A percentile compares a stretch with the other conserved stretches of the same genome.
These are phyloP conservation scores for Penicillium manginii DNA, from an alignment of 495 filamentous ascomycete species.

Conservation along the genomic window DNA sequence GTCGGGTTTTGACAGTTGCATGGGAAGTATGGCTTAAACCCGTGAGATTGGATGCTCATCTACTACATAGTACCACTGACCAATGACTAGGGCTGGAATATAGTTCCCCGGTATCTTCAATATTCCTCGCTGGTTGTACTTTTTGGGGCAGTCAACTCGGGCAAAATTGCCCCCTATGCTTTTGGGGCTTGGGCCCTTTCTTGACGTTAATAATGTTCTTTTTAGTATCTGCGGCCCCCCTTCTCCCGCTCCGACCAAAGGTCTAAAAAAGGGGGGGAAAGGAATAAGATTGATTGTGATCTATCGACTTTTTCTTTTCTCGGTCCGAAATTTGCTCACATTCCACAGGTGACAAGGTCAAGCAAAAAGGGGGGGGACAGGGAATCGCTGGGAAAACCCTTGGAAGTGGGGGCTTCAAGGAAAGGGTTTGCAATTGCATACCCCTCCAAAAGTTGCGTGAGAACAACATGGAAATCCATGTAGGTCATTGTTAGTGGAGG, in stretches of 20 bases:
- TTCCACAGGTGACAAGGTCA: constrained; percentile 1
- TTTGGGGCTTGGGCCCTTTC: not conserved
- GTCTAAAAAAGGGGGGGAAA: not conserved
- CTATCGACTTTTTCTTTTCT: not conserved
- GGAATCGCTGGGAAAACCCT: not conserved
- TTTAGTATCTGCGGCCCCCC: not conserved
- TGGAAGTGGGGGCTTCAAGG: not conserved
- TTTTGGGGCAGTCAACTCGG: not conserved
- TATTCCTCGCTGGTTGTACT: not conserved
- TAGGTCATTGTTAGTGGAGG: constrained; percentile 2
- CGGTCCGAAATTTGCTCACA: not conserved
- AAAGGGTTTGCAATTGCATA: not conserved
- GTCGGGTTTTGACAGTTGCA: constrained; percentile 38
- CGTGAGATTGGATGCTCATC: not conserved
- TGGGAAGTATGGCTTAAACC: constrained; percentile 13
- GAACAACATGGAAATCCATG: not conserved
- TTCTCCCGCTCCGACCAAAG: not conserved
- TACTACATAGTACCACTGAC: too few species aligned
- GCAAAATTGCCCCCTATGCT: not conserved
- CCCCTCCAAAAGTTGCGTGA: not conserved
- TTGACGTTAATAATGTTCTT: not conserved
- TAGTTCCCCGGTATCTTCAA: not conserved
- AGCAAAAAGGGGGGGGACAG: constrained; percentile 1
- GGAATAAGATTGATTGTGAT: not conserved
- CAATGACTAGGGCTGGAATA: not conserved